Percentiles rank a stretch among this genome's conserved stretches.
These are phyloP conservation scores for Magnolia officinalis DNA, from an alignment of 164 flowering plant species.

Conservation along the genomic window DNA sequence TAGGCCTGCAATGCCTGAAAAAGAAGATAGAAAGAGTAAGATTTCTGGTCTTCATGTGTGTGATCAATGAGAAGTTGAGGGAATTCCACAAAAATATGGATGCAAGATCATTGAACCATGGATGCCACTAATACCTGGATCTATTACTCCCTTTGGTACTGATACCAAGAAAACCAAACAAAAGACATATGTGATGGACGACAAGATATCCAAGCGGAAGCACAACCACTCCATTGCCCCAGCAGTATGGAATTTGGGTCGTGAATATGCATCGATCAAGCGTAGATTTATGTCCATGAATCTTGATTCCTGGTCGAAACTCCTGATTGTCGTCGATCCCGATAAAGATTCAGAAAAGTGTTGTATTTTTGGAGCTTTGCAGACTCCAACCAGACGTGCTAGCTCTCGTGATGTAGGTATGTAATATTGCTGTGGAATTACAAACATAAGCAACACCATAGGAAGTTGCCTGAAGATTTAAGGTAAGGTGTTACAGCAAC, in stretches of 20 bases:
- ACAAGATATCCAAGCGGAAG: slow-evolving; percentile 39
- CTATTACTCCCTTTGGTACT: slow-evolving; percentile 31
- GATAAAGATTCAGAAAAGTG: slow-evolving; percentile 44
- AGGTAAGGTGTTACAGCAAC: neutral
- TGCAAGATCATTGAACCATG: neutral
- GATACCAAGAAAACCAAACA: slow-evolving; percentile 36
- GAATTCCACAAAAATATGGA: neutral
- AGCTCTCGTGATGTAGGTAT: slow-evolving; percentile 30
- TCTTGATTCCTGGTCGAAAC: slow-evolving; percentile 37
- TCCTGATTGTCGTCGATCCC: slow-evolving; percentile 41
- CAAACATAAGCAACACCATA: neutral
- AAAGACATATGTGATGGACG: slow-evolving; percentile 34
- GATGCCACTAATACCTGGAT: slow-evolving; percentile 26
- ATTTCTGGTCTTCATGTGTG: neutral
- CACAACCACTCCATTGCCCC: slow-evolving; percentile 44
- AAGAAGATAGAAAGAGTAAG: neutral
- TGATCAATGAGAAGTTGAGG: neutral
- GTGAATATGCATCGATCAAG: slow-evolving; percentile 27
- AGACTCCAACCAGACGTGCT: slow-evolving; percentile 31
- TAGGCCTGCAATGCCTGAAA: slow-evolving; percentile 44
- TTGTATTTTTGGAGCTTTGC: slow-evolving; percentile 42
- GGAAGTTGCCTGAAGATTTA: too few species aligned
- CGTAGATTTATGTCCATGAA: slow-evolving; percentile 30
- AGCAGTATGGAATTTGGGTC: slow-evolving; percentile 30
- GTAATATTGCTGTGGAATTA: slow-evolving; percentile 35